These are phyloP conservation scores for Suillus decipiens DNA, from an alignment of 768 basidiomycete species.

Conservation along the genomic window DNA sequence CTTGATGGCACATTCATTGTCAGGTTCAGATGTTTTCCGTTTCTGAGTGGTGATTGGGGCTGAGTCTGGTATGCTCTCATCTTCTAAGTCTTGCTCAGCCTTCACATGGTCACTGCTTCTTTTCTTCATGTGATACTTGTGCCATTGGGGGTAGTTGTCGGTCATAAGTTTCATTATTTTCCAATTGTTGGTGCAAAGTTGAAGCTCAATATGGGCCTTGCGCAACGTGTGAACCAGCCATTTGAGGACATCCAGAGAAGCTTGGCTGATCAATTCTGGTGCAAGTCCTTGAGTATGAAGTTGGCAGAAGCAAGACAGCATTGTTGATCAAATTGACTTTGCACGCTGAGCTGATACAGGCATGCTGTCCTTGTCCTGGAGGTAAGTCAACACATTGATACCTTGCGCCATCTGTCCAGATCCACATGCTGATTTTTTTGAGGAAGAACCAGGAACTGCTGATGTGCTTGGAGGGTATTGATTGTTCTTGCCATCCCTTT, in stretches of 20 bases:
- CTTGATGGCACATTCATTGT: too few relatives aligned
- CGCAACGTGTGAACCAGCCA: not conserved
- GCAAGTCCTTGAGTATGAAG: not conserved
- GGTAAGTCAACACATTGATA: not conserved
- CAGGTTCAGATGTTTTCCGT: too few relatives aligned
- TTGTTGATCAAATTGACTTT: not conserved
- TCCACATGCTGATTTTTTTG: not conserved
- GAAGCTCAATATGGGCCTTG: not conserved
- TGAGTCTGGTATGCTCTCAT: too few relatives aligned
- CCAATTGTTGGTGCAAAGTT: not conserved
- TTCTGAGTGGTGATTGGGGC: too few relatives aligned
- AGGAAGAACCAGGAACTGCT: not conserved
- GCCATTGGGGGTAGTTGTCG: not conserved
- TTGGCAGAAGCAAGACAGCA: not conserved
- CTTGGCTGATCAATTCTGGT: not conserved
- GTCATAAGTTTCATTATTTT: not conserved
- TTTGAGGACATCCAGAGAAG: not conserved
- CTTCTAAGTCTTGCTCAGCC: not conserved
- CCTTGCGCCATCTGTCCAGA: not conserved
- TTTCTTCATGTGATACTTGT: not conserved
- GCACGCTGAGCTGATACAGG: not conserved
- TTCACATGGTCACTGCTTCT: too few relatives aligned
- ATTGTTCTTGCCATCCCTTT: not conserved
- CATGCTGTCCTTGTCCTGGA: not conserved
- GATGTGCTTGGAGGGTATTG: not conserved